Evolutionary conservation across 169 alveolate genomes (phyloP), one percentile per base, ranked within the genome.

Genomic region (Eimeria acervulina): DNA sequence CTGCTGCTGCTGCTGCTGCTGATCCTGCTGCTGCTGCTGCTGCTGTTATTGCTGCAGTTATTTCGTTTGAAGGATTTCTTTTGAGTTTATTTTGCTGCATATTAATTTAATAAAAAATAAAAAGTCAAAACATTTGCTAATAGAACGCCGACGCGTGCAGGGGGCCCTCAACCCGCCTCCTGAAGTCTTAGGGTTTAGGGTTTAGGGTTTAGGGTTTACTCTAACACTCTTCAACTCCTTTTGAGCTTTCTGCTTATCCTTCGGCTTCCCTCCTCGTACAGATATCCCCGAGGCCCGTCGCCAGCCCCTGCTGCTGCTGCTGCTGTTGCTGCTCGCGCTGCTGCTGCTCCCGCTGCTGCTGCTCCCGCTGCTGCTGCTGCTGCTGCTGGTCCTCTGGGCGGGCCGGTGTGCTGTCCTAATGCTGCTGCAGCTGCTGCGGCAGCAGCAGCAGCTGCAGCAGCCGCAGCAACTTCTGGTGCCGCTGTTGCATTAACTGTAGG

Each of bases 351-450:
- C 12, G 55, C 55, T 47, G 55, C 55, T 47, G 55, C 55, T 47
- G 55, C 55, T 5, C 5, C 12, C 55, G 55, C 55, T 47, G 19
- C 5, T 12, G 55, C 12, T 47, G 55, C 55, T 47, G 55, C 55
- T 47, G 55, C 55, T 47, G n/a, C n/a, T n/a, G n/a, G n/a, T 13
- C 19, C 26, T 19, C 10, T 52, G 66, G 26, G 66, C 66, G 19
- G 66, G 19, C 66, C 66, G 19, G 19, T 52, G 66, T 52, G 66
- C 66, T 52, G 66, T 52, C 10, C 66, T 21, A 7, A 17, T 26
- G 83, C 78, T 66, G 78, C 78, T n/a, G 42, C 83, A 72, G 55
- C 55, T 47, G 55, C 55, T 47, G 55, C 12, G 19, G 55, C 55
- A 7, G 55, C 55, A 47, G 55, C 55, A 47, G 55, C 55, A 47